Evolutionary conservation across 495 filamentous ascomycete species (phyloP), one percentile per base, ranked within the genome.

Genomic region (Neurospora sp.): DNA sequence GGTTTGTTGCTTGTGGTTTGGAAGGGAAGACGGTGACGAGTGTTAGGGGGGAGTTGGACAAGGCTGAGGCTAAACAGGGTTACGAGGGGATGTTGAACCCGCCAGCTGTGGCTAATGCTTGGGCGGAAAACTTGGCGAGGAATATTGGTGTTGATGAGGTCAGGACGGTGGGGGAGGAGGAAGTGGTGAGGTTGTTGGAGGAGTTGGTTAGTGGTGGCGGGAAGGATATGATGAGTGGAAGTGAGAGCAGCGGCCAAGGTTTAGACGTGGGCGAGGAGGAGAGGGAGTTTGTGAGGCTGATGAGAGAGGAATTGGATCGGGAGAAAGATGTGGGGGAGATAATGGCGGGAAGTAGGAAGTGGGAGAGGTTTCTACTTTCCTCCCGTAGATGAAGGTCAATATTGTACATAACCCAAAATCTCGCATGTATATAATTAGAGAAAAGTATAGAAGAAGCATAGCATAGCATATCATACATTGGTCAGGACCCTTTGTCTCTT

Each of bases 1-100:
- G 93, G 76, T 94, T 99, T 81, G 89, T 93, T 20, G 89, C 94
- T 16, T 99, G 96, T 85, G 96, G 96, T 69, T 75, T 98, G 35
- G 90, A 89, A 73, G 94, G 92, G 61, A 89, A 89, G 81, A 84
- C 86, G 74, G 90, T 91, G 45, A 97, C 94, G 39, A 93, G 86
- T 80, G 84, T 96, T 12, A 71, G 48, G 40, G 74, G 76, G 31
- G 77, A 83, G 75, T 42, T 80, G 16, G 73, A 3, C 27, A 61
- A 61, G 59, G 38, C 69, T 17, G 9, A 40, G 44, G 16, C 59
- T 35, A 16, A 31, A 31, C 27, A 31, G 27, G 27, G 27, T 31
- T 70, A 70, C 7, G 5, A 40, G 48, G 16, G 31, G 14, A 20
- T 20, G 39, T 40, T 22, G 10, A 53, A 59, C 48, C 72, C 76